Base-by-base conservation (phyloP, 192 early-diverging fungal genomes). In the Linnemannia schmuckeri region DNA sequence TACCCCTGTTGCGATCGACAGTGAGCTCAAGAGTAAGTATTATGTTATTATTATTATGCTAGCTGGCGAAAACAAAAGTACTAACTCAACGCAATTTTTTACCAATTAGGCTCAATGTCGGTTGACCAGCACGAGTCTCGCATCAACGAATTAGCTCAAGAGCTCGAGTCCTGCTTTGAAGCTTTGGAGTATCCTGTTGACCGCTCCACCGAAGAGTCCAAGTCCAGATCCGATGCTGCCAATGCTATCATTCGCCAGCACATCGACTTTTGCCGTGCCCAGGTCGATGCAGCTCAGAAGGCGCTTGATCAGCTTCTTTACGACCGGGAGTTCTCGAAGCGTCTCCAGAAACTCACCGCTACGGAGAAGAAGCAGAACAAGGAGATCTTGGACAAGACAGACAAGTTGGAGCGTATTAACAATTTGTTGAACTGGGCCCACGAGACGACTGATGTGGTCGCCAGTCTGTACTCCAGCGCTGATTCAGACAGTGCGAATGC, bases 111-210 rank as follows among this genome's bases (percentile, higher is more conserved):
- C 71, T 20, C 27, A 41, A 6, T 42, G 22, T 33, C 72, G 2
- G 13, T 81, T 10, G 18, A 72, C 0, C 70, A 78, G 2, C 37
- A 74, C 6, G 79, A 80, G 13, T 24, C 57, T 41, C 72, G 44
- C 40, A 78, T 81, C 17, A 76, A 63, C 40, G 49, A 72, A 1
- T 20, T 81, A 3, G 63, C 79, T 5, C 42, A 74, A 18, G 71
- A 78, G 4, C 38, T 87, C 22, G 79, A 78, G 12, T 54, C 71
- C 10, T 55, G 47, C 40, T 70, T 87, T 35, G 24, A 24, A 0
- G 10, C 70, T 22, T 33, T 87, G 9, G 63, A 75, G 10, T 87
- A 80, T 35, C 85, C 85, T 20, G 70, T 80, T 1, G 73, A 87
- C 33, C 35, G 55, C 42, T 77, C 85, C 3, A 66, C 42, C 30